Base-by-base conservation (phyloP, 2,329 filamentous ascomycete genomes). In the Pseudogymnoascus sp. region DNA sequence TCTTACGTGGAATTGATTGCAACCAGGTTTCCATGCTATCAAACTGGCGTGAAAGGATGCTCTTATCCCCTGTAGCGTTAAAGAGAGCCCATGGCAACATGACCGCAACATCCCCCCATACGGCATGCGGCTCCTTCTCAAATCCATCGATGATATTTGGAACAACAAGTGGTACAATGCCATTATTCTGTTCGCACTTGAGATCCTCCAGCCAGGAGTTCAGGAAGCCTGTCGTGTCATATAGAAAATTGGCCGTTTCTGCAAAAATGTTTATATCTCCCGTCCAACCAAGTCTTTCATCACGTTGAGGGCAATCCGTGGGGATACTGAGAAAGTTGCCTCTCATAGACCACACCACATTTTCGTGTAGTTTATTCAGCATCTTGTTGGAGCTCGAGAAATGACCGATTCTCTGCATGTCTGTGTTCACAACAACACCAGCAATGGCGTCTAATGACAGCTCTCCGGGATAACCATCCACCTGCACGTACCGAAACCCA, bases 271-370 rank as follows among this genome's bases (percentile, higher is more conserved):
- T 72, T n/a, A 76, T 73, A 65, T 83, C 79, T 13, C 83, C 79
- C 0, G 78, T 81, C 83, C 83, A 82, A 19, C 80, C 79, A 5
- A 84, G 70, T 0, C 82, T 75, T 70, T 84, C 82, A 62, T 85
- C 81, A 1, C 81, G 75, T 65, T 84, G 81, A 0, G 82, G 82
- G 66, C 82, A 84, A 67, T 87, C 84, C 0, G 83, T 86, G 0
- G 83, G 83, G 0, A 86, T 71, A 0, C 77, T 78, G 2, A 86
- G 67, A 67, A 87, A 86, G 66, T 86, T 87, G 0, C 82, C 82
- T 77, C 76, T 4, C 74, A 79, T 78, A 26, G 72, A 72, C 78
- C 78, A 79, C 29, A 72, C 65, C 4, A 75, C 72, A 62, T 80
- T 80, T 11, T 75, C 60, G 61, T 80, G 77, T 4, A 81, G 71